Conservation (phyloP, 495 filamentous ascomycete species). For the Penicillium bialowiezense region DNA sequence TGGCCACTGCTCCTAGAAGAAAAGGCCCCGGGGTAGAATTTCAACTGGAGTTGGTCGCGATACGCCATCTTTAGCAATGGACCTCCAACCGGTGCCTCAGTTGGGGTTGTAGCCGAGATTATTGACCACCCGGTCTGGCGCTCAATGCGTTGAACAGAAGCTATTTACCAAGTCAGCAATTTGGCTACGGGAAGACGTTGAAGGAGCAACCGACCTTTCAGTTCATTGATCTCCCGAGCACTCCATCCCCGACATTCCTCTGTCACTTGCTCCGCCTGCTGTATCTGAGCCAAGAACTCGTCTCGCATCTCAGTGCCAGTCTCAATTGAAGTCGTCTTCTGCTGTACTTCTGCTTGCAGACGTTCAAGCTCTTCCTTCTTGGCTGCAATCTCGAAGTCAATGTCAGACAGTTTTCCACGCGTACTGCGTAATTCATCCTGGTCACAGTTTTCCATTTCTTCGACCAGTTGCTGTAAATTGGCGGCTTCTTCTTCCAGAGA, state of each 20-base stretch:
- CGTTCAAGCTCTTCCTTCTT: slow-evolving; percentile 65
- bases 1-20: slow-evolving; percentile 15
- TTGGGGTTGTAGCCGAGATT: slow-evolving; percentile 51
- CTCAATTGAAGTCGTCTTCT: slow-evolving; percentile 60
- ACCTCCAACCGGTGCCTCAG: slow-evolving; percentile 31
- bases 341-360: slow-evolving; percentile 59
- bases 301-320: slow-evolving; percentile 61
- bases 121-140: slow-evolving; percentile 73
- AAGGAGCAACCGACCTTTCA: slow-evolving; percentile 56
- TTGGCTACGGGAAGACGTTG: background rate
- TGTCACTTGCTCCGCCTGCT: slow-evolving; percentile 76
- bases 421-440: slow-evolving; percentile 70
- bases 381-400: slow-evolving; percentile 65
- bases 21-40: slow-evolving; percentile 68
- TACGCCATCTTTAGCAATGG: slow-evolving; percentile 76
- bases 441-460: slow-evolving; percentile 76
- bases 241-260: slow-evolving; percentile 91
- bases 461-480: slow-evolving; percentile 64
- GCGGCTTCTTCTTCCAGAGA: slow-evolving; percentile 61
- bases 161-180: slow-evolving; percentile 34
- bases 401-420: slow-evolving; percentile 57
- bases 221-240: slow-evolving; percentile 65
- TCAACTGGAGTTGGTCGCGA: slow-evolving; percentile 69
- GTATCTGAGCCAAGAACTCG: slow-evolving; percentile 68
- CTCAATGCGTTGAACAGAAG: slow-evolving; percentile 66